A percentile compares a stretch with the other conserved stretches of the same genome.
Conservation (phyloP, 2,329 filamentous ascomycete species). For the Cercospora zeina region DNA sequence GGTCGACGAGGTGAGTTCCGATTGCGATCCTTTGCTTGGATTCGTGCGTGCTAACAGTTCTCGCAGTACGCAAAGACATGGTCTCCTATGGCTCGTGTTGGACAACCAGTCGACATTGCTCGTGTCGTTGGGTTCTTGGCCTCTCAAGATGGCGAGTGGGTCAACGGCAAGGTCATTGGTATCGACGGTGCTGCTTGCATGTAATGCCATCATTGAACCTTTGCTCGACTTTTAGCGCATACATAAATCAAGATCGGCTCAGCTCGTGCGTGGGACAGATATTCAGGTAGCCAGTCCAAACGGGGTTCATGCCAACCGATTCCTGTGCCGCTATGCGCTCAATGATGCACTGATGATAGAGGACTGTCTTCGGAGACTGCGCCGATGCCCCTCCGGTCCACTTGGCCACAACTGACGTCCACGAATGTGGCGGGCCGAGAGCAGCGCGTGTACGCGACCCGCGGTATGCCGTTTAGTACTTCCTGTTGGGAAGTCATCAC, state of each 20-base stretch:
- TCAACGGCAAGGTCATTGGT: conserved; percentile 57
- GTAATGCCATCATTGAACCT: conserved; percentile 32
- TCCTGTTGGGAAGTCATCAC: conserved; percentile 6
- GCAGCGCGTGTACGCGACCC: background rate
- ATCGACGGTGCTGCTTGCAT: conserved; percentile 47
- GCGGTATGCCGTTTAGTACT: conserved; percentile 4
- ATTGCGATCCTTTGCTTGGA: background rate
- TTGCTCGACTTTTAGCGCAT: conserved; percentile 4
- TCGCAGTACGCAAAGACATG: conserved; percentile 61
- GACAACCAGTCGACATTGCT: conserved; percentile 67
- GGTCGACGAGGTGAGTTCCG: conserved; percentile 52
- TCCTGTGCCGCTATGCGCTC: background rate
- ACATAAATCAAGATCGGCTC: background rate
- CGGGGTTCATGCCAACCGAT: background rate
- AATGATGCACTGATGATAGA: background rate
- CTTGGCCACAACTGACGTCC: background rate
- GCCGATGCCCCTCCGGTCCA: background rate
- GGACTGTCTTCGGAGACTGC: background rate
- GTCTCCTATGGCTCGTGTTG: conserved; percentile 65
- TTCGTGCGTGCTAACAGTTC: conserved; percentile 19
- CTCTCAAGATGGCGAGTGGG: conserved; percentile 59
- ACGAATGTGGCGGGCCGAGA: background rate
- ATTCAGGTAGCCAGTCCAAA: background rate
- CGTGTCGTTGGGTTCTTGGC: conserved; percentile 63
- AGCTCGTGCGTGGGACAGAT: background rate